These are phyloP conservation scores for Aureobasidium sp. DNA, from an alignment of 2,329 filamentous ascomycete species.

Conservation along the genomic window DNA sequence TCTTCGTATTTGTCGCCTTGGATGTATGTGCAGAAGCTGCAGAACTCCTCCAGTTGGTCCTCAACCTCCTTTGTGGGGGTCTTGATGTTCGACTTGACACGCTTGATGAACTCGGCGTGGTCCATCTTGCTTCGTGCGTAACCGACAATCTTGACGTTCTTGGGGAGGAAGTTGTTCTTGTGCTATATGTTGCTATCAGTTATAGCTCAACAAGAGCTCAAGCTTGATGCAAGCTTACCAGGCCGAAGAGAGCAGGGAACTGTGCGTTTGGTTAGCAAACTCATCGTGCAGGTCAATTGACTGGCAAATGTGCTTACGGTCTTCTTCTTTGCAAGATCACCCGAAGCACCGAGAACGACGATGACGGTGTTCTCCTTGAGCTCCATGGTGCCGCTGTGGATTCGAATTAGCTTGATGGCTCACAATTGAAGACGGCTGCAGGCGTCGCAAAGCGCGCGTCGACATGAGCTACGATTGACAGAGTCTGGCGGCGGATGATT, in stretches of 20 bases:
- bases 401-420: background rate
- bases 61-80: conserved; percentile 95
- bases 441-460: background rate
- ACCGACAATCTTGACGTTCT: conserved; percentile 93
- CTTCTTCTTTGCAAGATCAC: conserved; percentile 99
- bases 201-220: background rate
- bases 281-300: background rate
- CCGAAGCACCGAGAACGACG: conserved; percentile 91
- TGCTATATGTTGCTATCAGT: conserved; percentile 37
- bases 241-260: conserved; percentile 95
- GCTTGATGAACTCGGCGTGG: conserved; percentile 85
- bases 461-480: background rate
- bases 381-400: conserved; percentile 63
- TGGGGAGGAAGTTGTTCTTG: conserved; percentile 96
- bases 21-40: conserved; percentile 79
- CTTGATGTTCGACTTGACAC: conserved; percentile 98
- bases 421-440: background rate
- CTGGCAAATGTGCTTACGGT: conserved; percentile 53
- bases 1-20: conserved; percentile 90
- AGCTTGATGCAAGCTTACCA: conserved; percentile 57
- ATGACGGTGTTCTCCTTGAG: conserved; percentile 98
- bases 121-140: conserved; percentile 99
- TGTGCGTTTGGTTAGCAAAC: conserved; percentile 30
- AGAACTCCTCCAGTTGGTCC: conserved; percentile 88
- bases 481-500: background rate